Conservation (phyloP, 2,329 filamentous ascomycete genomes). For the Colletotrichum filicis region DNA sequence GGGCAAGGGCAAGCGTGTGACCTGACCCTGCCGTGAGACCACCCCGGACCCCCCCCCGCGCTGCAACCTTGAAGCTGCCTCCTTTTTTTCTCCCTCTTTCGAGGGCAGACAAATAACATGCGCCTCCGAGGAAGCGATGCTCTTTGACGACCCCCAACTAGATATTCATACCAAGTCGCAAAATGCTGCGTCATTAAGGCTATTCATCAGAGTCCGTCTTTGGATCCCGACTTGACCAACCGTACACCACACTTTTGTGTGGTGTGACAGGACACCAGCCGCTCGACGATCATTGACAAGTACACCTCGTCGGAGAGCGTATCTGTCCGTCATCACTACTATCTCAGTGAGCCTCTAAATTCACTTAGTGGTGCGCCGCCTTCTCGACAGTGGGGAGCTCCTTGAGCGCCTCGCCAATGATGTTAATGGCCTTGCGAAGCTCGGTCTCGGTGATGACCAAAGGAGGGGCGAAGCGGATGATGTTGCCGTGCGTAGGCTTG, state of each 20-base stretch:
- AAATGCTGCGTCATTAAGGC: not conserved
- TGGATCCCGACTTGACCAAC: slow-evolving; percentile 12
- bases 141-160: slow-evolving; percentile 5
- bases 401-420: slow-evolving; percentile 83
- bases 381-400: slow-evolving; percentile 76
- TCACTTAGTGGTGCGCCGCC: slow-evolving; percentile 48
- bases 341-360: not conserved
- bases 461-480: slow-evolving; percentile 96
- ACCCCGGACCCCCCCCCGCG: not conserved
- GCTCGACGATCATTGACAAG: not conserved
- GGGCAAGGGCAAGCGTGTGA: not conserved
- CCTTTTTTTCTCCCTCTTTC: not conserved
- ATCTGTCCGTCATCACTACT: not conserved
- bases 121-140: not conserved
- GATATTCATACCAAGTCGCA: not conserved
- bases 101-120: not conserved
- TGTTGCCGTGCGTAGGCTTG: slow-evolving; percentile 98
- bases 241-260: not conserved
- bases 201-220: not conserved
- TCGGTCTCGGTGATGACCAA: slow-evolving; percentile 93
- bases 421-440: slow-evolving; percentile 79
- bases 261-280: slow-evolving; percentile 14
- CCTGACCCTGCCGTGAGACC: not conserved
- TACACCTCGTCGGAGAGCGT: not conserved
- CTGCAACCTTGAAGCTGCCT: not conserved